Evolutionary conservation across 352 stramenopile species (phyloP).

Genomic region (Pythium plurisporium): DNA sequence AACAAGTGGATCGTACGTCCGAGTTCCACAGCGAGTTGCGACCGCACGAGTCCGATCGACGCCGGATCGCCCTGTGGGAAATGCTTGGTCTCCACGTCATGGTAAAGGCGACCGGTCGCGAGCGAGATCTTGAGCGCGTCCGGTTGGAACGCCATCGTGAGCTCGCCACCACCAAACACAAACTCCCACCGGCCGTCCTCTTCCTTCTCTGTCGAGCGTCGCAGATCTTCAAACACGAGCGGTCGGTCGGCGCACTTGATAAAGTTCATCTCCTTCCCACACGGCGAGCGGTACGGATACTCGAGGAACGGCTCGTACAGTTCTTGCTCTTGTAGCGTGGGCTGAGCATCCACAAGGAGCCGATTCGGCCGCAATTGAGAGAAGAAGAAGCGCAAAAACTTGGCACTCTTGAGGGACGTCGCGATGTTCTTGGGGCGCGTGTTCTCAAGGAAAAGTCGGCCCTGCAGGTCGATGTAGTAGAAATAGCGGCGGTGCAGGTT

Average conservation of each 20-base stretch:
- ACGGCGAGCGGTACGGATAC: constrained; percentile 70
- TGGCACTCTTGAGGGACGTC: constrained; percentile 76
- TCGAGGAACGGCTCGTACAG: constrained; percentile 42
- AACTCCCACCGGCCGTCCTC: constrained; percentile 33
- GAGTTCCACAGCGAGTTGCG: constrained; percentile 73
- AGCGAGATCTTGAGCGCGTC: constrained; percentile 55
- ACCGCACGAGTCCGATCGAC: constrained; percentile 52
- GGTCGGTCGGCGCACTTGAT: constrained; percentile 82
- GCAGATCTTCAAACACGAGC: constrained; percentile 70
- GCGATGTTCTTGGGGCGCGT: constrained; percentile 82
- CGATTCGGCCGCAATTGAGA: constrained; percentile 50
- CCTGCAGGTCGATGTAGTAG: constrained; percentile 84
- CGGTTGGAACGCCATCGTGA: constrained; percentile 52
- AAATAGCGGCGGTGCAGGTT: constrained; percentile 63
- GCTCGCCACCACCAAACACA: constrained; percentile 49
- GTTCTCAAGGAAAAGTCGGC: constrained; percentile 73
- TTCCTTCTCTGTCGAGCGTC: constrained; percentile 13
- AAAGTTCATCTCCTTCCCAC: constrained; percentile 83
- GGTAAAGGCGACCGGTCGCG: constrained; percentile 66
- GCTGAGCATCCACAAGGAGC: background rate
- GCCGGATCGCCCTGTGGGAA: constrained; percentile 26
- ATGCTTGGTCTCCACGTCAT: constrained; percentile 53
- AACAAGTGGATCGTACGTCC: constrained; percentile 50
- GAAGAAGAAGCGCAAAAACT: constrained; percentile 84
- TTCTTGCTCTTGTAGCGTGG: constrained; percentile 4